A percentile compares a stretch with the other conserved stretches of the same genome.
Evolutionary conservation across 768 basidiomycete species (phyloP).

Genomic region (Leucocoprinus leucothites): DNA sequence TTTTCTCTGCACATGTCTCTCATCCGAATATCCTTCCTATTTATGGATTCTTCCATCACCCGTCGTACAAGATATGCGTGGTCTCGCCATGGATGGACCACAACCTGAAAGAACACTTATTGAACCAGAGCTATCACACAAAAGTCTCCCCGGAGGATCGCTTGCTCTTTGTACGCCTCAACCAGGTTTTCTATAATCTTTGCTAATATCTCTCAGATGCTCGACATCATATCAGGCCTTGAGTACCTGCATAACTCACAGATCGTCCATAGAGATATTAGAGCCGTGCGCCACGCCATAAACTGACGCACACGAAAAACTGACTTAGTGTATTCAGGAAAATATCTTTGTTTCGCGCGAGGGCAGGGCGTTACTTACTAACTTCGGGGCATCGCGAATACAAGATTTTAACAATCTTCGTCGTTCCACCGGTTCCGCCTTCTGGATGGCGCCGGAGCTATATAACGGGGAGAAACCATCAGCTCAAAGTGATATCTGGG

Average conservation of each 20-base stretch:
- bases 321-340: background rate
- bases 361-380: background rate
- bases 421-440: background rate
- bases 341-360: background rate
- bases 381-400: background rate
- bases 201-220: background rate
- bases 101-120: slow-evolving; percentile 15
- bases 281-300: background rate
- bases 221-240: background rate
- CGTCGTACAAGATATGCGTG: slow-evolving; percentile 14
- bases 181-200: too few species aligned
- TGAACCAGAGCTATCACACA: slow-evolving; percentile 12
- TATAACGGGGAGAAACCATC: background rate
- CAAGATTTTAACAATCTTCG: background rate
- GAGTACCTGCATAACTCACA: background rate
- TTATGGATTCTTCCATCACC: slow-evolving; percentile 26
- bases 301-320: background rate
- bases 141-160: slow-evolving; percentile 7
- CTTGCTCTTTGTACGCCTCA: slow-evolving; percentile 11
- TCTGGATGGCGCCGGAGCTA: background rate
- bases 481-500: slow-evolving; percentile 1
- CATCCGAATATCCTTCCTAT: slow-evolving; percentile 36
- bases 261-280: background rate
- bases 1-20: slow-evolving; percentile 28
- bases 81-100: slow-evolving; percentile 21